Evolutionary conservation across 257 asterid genomes (phyloP), one percentile per base, ranked within the genome.

Genomic region (Ilex aquifolium): DNA sequence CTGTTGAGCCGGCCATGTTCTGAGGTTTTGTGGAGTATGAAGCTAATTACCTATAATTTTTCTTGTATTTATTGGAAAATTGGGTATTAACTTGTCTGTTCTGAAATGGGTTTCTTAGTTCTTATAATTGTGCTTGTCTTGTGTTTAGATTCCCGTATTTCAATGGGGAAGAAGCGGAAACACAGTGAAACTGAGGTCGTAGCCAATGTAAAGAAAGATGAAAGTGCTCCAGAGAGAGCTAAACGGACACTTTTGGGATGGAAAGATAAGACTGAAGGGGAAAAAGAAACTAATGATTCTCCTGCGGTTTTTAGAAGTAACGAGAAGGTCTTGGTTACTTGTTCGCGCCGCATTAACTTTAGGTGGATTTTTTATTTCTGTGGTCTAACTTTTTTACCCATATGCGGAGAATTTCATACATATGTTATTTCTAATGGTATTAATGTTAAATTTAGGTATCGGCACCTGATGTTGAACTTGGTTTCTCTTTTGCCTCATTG

Each of bases 401-500:
- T 64, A n/a, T 56, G 11, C 30, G 5, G 36, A 31, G 53, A 36
- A 17, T 49, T 14, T 16, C 40, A 67, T 32, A 17, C 52, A 10
- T 10, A 11, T 46, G 52, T 10, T 46, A 12, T 46, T 46, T 46
- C 14, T 46, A 36, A 36, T 36, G 42, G 52, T 2, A 46, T 11
- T 46, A 46, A 2, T 13, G 58, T 51, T 9, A 36, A 55, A 59
- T 72, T 66, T 72, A 92, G 99, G 95, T 93, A 90, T 81, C 80
- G 97, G 63, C 99, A 89, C 73, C 69, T 89, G 89, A 93, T 93
- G 96, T 70, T 90, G 90, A 89, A 83, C 65, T 65, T 87, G 87
- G 90, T 90, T 15, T 88, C 88, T 17, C 83, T 89, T 32, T 76
- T 93, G 73, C 96, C 96, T 2, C 98, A 88, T 46, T 86, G 91